Base-by-base conservation (phyloP, 1,139 yeast species). In the Sugiyamaella pinicola region DNA sequence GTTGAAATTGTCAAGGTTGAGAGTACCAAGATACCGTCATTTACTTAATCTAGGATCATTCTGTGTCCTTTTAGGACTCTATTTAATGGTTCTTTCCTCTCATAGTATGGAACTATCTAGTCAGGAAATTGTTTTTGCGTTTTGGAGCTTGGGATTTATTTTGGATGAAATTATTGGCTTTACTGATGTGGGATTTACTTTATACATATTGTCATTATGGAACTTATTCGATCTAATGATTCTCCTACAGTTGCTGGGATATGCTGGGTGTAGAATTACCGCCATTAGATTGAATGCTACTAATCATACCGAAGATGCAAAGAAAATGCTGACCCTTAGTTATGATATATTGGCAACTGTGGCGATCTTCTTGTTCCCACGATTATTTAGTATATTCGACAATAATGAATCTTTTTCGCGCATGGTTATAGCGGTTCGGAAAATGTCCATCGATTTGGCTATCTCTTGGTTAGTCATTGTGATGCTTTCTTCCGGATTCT, bases 401-500 rank as follows among this genome's bases (percentile, higher is more conserved):
- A 78, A 78, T 57, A 79, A 79, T 61, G 77, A 76, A 55, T 78
- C 79, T 53, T 80, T 81, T 69, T 78, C 81, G 52, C 69, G 80
- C 65, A 78, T 81, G 58, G 72, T 81, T 12, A 69, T 80, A 29
- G 76, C 83, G 13, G 75, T 79, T 48, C 74, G 81, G 53, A 75
- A 76, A 58, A 82, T 82, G 85, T 70, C 77, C 43, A 74, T 79
- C 65, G 83, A 80, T 59, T 72, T 81, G 61, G 64, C 79, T 46
- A 82, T 82, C n/a, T 72, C 82, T 52, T 73, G 79, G 56, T 71
- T 77, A 41, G 72, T 82, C 49, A 78, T 82, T 54, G 68, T 78
- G 24, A 74, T 82, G 40, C 71, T 81, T 58, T 79, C 81, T 2
- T 74, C 80, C 48, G 86, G 86, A 4, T 82, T 82, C 60, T 82